phyloP scores from a whole-genome alignment of 225 moss, liverwort and hornwort species.

The Pleurozium schreberi region DNA sequence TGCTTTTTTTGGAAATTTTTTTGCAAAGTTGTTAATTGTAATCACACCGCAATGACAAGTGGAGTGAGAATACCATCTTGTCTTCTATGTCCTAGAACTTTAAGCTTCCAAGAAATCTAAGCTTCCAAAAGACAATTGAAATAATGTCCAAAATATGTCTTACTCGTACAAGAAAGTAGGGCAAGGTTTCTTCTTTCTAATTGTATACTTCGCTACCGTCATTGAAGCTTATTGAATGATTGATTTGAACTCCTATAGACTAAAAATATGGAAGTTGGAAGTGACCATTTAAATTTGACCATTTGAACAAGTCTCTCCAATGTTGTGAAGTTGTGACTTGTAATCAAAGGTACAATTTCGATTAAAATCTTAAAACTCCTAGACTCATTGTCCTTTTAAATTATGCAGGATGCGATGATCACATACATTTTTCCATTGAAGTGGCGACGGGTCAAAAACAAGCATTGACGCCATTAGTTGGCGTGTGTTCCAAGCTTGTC shows the following conservation, averaged over 20 bases:
- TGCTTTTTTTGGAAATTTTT: not conserved
- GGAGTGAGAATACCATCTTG: not conserved
- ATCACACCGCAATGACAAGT: not conserved
- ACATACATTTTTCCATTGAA: conserved; percentile 47
- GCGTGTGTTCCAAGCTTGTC: conserved; percentile 50
- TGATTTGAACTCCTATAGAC: not conserved
- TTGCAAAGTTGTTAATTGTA: not conserved
- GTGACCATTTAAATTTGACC: not conserved
- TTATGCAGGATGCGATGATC: conserved; percentile 53
- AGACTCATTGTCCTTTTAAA: not conserved
- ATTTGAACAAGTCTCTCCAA: not conserved
- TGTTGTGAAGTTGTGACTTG: not conserved
- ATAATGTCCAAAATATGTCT: not conserved
- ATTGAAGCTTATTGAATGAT: not conserved
- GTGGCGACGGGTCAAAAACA: conserved; percentile 29
- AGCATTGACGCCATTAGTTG: conserved; percentile 50
- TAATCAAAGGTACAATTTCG: not conserved
- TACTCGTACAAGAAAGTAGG: not conserved
- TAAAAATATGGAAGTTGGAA: not conserved
- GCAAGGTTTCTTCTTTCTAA: not conserved
- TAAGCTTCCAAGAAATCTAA: too few relatives aligned
- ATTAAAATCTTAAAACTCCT: not conserved
- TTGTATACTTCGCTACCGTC: too few relatives aligned
- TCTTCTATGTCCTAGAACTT: too few relatives aligned
- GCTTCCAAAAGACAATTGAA: not conserved